Evolutionary conservation across 2,329 filamentous ascomycete genomes (phyloP), one percentile per base, ranked within the genome.

Genomic region (Exophiala lecanii-corni): DNA sequence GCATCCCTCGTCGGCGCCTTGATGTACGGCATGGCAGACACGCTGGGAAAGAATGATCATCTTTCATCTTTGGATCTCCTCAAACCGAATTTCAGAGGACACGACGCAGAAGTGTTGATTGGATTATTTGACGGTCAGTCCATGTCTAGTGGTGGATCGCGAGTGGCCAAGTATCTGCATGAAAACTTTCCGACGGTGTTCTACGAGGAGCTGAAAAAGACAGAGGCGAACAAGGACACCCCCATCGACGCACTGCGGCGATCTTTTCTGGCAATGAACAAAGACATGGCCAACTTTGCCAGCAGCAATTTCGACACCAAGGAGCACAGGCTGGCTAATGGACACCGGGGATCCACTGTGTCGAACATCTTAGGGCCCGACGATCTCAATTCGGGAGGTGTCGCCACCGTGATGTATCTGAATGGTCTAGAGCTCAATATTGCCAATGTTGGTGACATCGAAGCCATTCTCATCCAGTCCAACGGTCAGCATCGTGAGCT

Each of bases 1-100:
- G 89, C 89, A n/a, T 95, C 91, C 1, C 69, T 91, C 43, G 89
- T 94, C 15, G 91, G 91, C 2, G 84, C 87, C 21, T 78, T 98
- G 65, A 84, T 88, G 1, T 98, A 98, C 59, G 92, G 92, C 49
- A 96, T 98, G 89, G 92, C 92, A 5, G 92, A 98, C 66, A 94
- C 87, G 10, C 72, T 98, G 10, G 92, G 92, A 28, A 86, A 81
- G 59, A 89, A 91, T 56, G 92, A 98, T 64, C 92, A 98, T 62
- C 69, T 98, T 39, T 97, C 92, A 4, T 95, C 89, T 2, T 84
- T 97, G 46, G 92, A 98, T 62, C 82, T 98, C 67, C 88, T 98
- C 15, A 86, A 97, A 20, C 92, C 92, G 9, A 81, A 87, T 34
- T 92, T 96, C 68, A 85, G 89, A 59, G 86, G 89, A 12, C 86